phyloP scores from a whole-genome alignment of 1,139 yeast species.

The Williopsis jadinii region DNA sequence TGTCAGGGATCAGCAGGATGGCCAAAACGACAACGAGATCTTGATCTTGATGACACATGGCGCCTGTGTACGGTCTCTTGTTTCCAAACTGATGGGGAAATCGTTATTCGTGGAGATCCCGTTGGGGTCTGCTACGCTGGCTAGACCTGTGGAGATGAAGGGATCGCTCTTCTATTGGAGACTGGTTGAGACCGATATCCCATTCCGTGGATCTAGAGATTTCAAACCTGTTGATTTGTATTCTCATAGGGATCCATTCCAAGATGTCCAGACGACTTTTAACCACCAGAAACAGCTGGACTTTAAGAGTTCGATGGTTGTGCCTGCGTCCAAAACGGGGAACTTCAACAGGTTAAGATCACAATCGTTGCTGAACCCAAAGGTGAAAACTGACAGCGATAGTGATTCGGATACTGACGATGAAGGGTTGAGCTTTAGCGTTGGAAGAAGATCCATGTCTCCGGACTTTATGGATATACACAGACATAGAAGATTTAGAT shows the following conservation, averaged over 20 bases:
- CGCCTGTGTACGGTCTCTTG: constrained; percentile 21
- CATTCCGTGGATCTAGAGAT: constrained; percentile 5
- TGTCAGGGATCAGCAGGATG: too few species aligned
- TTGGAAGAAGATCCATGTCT: constrained; percentile 1
- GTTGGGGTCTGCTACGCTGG: constrained; percentile 19
- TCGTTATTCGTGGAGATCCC: constrained; percentile 22
- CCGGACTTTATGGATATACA: background rate
- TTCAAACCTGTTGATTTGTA: constrained; percentile 15
- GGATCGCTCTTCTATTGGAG: constrained; percentile 13
- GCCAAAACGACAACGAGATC: constrained; percentile 4
- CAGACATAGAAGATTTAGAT: constrained; percentile 18
- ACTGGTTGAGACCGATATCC: constrained; percentile 20
- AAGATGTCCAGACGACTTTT: constrained; percentile 20
- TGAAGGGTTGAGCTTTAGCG: constrained; percentile 21
- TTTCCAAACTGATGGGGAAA: constrained; percentile 19
- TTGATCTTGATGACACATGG: constrained; percentile 22
- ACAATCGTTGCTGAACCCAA: constrained; percentile 15
- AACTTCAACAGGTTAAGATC: constrained; percentile 16
- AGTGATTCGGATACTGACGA: constrained; percentile 13
- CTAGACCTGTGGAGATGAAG: constrained; percentile 10
- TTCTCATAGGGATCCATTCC: constrained; percentile 18
- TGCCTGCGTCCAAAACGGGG: constrained; percentile 10
- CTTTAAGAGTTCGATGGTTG: constrained; percentile 9
- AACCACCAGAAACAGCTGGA: constrained; percentile 11
- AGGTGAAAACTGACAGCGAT: background rate